These are phyloP conservation scores for Stachybotrys chlorohalonatus DNA, from an alignment of 2,329 filamentous ascomycete genomes.

Conservation along the genomic window DNA sequence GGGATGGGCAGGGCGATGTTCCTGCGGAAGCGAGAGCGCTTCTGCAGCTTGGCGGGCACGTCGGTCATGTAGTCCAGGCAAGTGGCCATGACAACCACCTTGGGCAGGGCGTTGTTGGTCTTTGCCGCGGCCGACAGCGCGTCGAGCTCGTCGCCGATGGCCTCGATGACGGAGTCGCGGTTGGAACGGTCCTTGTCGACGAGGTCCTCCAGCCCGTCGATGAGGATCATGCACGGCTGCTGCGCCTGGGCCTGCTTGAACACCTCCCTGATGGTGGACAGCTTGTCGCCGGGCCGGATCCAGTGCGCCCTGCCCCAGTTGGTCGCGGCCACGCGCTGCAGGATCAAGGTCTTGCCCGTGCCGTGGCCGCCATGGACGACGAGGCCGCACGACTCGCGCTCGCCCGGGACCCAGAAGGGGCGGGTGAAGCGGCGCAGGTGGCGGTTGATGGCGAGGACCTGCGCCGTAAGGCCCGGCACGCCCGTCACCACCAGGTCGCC, in stretches of 20 bases:
- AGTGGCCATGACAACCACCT: conserved; percentile 66
- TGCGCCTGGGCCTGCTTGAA: conserved; percentile 61
- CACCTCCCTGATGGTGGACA: conserved; percentile 50
- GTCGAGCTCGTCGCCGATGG: conserved; percentile 47
- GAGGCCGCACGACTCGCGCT: conserved; percentile 44
- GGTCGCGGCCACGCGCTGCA: conserved; percentile 57
- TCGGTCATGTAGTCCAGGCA: conserved; percentile 63
- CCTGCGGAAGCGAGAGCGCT: conserved; percentile 52
- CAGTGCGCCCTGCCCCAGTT: conserved; percentile 63
- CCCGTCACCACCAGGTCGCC: conserved; percentile 37
- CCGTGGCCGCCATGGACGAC: conserved; percentile 75
- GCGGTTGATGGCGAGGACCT: conserved; percentile 57
- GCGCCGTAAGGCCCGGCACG: conserved; percentile 59
- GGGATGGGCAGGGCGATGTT: conserved; percentile 73
- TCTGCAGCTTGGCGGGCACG: conserved; percentile 60
- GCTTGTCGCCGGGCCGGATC: conserved; percentile 47
- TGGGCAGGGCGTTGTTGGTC: conserved; percentile 30
- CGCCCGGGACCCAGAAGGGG: conserved; percentile 16
- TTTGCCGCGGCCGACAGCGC: conserved; percentile 33
- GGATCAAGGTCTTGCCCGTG: conserved; percentile 72
- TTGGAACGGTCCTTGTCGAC: conserved; percentile 50
- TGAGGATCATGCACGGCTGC: conserved; percentile 68
- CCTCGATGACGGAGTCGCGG: conserved; percentile 38
- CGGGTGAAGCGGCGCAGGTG: conserved; percentile 50
- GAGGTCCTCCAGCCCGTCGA: conserved; percentile 69